Evolutionary conservation across 2,329 filamentous ascomycete genomes (phyloP), one percentile per base, ranked within the genome.

Genomic region (Hypoxylon sp.): DNA sequence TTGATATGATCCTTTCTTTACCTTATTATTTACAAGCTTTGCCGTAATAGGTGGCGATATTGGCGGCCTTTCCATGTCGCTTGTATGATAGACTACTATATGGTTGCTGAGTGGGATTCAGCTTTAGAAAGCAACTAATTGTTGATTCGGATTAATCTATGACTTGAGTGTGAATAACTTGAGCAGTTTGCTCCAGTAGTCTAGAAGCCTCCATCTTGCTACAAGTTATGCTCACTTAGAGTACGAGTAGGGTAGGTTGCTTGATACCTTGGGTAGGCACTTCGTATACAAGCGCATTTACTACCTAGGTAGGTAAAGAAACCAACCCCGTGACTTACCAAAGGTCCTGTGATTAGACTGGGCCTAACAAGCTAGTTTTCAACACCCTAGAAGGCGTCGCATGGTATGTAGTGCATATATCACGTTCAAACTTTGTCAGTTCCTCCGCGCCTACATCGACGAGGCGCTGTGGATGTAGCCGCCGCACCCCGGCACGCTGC

Each of bases 391-490:
- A 22, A 41, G 17, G 65, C 62, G 1, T 26, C 65, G 1, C 65
- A 63, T 28, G 65, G 62, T 65, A 26, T 43, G 22, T 49, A 55
- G 41, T 49, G 46, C 32, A 28, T 59, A 24, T 60, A 55, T 26
- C 49, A 41, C 1, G 17, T 34, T 4, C 49, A 28, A 41, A 54
- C 44, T 26, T 24, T 65, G 68, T 26, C 13, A 8, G 1, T 69
- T 66, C 24, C 62, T 69, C 15, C 60, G 65, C 1, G 68, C 64
- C 1, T 66, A 57, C 24, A 67, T 71, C 30, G 54, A 68, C 26
- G 69, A 70, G 43, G 22, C 56, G 1, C 11, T 71, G 28, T 55
- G 68, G 8, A 19, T 44, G 41, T 19, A 7, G 4, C 41, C 41
- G 19, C 41, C 41, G 19, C 6, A 17, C 4, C 37, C 37, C 17